Conservation (phyloP, 306 rosid species). For the Citrullus mucosospermus region DNA sequence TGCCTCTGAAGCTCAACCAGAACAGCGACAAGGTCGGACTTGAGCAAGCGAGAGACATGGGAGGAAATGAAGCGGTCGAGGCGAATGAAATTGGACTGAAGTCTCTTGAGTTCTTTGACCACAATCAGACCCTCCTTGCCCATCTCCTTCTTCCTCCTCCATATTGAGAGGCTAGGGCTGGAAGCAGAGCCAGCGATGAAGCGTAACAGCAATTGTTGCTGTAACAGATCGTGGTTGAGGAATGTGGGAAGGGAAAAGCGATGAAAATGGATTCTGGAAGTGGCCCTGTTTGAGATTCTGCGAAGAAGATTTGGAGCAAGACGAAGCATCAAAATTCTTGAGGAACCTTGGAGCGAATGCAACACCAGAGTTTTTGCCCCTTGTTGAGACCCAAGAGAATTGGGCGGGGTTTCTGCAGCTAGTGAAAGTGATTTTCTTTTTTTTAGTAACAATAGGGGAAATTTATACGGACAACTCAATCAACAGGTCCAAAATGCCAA, state of each 20-base stretch:
- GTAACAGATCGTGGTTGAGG: neutral
- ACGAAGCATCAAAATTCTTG: conserved; percentile 4
- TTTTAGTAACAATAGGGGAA: too few relatives aligned
- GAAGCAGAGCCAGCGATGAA: conserved; percentile 29
- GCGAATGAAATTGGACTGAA: conserved; percentile 35
- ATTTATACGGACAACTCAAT: too few relatives aligned
- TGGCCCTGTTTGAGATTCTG: conserved; percentile 1
- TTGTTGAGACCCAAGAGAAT: neutral
- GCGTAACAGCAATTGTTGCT: neutral
- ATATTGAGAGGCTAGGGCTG: conserved; percentile 81
- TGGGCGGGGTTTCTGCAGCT: too few relatives aligned
- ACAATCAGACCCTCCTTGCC: conserved; percentile 69
- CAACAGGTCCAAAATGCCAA: too few relatives aligned
- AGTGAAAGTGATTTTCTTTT: too few relatives aligned
- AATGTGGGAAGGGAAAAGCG: neutral
- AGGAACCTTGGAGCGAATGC: neutral
- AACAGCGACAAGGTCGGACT: conserved; percentile 69
- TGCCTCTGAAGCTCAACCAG: conserved; percentile 70
- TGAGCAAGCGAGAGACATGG: conserved; percentile 74
- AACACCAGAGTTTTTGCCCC: neutral
- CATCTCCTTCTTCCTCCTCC: conserved; percentile 92
- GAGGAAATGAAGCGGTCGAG: conserved; percentile 52
- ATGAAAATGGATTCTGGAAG: neutral
- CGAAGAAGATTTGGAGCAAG: conserved; percentile 8
- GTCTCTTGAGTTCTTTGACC: conserved; percentile 73